Evolutionary conservation across 2,329 filamentous ascomycete species (phyloP), one percentile per base, ranked within the genome.

Genomic region (Colletotrichum caudatum): DNA sequence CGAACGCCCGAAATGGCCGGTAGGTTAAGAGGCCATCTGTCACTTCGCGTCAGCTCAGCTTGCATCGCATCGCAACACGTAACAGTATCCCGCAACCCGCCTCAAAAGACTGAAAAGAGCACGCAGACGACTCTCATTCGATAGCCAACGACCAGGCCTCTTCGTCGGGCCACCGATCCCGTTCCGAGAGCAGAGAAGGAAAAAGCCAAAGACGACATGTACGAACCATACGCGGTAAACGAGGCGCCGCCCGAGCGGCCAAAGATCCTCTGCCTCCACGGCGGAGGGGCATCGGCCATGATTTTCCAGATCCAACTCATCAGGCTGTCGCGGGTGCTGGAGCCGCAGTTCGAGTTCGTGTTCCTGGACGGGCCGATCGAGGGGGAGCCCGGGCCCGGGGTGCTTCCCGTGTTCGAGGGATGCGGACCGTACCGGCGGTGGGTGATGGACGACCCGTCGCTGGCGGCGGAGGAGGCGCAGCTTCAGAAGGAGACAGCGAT

Each of bases 261-360:
- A 11, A 65, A 61, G 57, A 61, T 72, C 12, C 70, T 72, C 9
- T 72, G 70, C 41, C 70, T 72, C 23, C 70, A 72, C 61, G 70
- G 70, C 33, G 70, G 70, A 5, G 70, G 70, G 48, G 33, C 70
- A 12, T 65, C 60, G 4, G 66, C 54, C 3, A 44, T 26, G 35
- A 72, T 72, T 56, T 72, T 72, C 26, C 56, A 66, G 41, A 70
- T 70, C 18, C 70, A 72, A 41, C 66, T 69, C 56, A 54, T 64
- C 54, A 48, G 66, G 26, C 66, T 72, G n/a, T 61, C 59, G 20
- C 60, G 66, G 23, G 18, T 61, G 1, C 66, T 72, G 6, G 61
- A 61, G 5, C n/a, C 60, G 29, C 66, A 48, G 14, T 72, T 72
- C 51, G 66, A 70, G 5, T 51, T 72, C 23, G 56, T 71, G 2